Base-by-base conservation (phyloP, 225 moss, liverwort and hornwort species). In the Pseudoscleropodium purum region DNA sequence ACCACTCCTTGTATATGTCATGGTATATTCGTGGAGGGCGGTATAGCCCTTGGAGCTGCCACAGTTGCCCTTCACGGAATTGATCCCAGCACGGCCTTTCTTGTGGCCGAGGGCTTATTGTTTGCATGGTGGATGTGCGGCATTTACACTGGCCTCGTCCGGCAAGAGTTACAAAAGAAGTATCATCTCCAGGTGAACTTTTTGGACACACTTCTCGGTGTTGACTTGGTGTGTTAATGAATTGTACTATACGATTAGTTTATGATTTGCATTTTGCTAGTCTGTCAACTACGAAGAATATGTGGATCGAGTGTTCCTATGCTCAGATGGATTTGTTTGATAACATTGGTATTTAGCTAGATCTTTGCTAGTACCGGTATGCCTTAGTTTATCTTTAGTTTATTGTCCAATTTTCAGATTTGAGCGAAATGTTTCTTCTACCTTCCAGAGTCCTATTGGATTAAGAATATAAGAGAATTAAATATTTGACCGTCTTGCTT, bases 61-160 rank as follows among this genome's bases (percentile, higher is more conserved):
- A 95, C 94, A 19, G 84, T 93, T 81, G 90, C 89, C 16, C 89
- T 94, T 45, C 93, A 95, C 51, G 95, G 93, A 43, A 78, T 95
- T 52, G 89, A 94, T 82, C 94, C 95, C 36, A 90, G 94, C 83
- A 87, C 94, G 47, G 93, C 93, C 62, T 93, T 95, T 85, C 93
- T 95, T 81, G 66, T 94, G 70, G 94, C 90, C 18, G 95, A 95
- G 90, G 94, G 94, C 84, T 89, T 95, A 86, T 85, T 95, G 62
- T 95, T 95, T 90, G 84, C 94, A 51, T 95, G 95, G 95, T 95
- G 95, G 95, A 95, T 95, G 95, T 95, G 95, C 79, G 94, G 95
- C 73, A 94, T 95, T 62, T 95, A 95, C 63, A 92, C 95, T 60
- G 95, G 95, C 49, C 92, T 95, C 64, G 90, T 94, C 89, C 92